Evolutionary conservation across 106 monocot genomes (phyloP), one percentile per base, ranked within the genome.

Genomic region (Dendrobium officinale): DNA sequence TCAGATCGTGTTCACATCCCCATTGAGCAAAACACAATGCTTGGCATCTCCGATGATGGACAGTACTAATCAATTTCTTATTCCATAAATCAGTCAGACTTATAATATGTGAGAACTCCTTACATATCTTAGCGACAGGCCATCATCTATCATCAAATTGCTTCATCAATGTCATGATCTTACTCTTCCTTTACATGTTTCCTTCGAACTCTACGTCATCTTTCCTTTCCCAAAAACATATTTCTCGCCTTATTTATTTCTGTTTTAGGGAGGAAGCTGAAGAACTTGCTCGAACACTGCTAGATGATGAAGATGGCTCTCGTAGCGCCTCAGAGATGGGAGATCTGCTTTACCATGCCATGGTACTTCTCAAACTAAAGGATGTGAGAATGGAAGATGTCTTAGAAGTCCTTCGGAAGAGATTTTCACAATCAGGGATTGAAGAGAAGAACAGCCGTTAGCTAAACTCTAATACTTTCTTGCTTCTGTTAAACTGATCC

Each of bases 281-380:
- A 17, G 96, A 96, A 77, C 96, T 96, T 18, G 73, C 81, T 44
- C 88, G 88, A 78, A 96, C 96, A 1, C 80, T 96, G 64, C 49
- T 88, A 33, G 86, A 86, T 72, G 83, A 86, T 20, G 96, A 96
- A 78, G 96, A 93, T 40, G 83, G 67, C 37, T 81, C 85, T 16
- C 85, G 88, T 6, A 85, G 89, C 1, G 86, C 77, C 4, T 92
- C 90, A 6, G 96, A 96, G 82, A 96, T 96, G 96, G 96, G 86
- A 6, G 96, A 96, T 85, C 77, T 93, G 79, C 88, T 96, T 4
- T 96, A 96, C 83, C 96, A 96, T 81, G 85, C 91, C 22, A 92
- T 96, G 92, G 96, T 96, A 33, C 79, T 96, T 29, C 96, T 96
- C 51, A 76, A 59, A 54, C 54, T 83, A 22, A 93, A 92, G 82